Conservation (phyloP, 768 basidiomycete species). For the Cystobasidium tubakii region DNA sequence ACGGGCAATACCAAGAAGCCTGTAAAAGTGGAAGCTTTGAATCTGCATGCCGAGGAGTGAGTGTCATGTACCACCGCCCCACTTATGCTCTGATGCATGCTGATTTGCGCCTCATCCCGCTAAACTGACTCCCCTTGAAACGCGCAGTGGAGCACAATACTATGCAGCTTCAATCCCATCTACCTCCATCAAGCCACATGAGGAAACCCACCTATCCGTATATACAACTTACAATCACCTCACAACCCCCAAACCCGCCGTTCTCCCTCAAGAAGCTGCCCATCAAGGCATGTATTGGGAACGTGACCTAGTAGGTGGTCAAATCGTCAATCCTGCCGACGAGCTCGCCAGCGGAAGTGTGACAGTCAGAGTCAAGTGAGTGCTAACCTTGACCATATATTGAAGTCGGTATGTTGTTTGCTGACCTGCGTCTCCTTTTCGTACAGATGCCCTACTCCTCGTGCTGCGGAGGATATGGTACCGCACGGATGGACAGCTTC, state of each 20-base stretch:
- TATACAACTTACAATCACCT: conserved; percentile 28
- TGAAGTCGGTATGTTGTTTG: conserved; percentile 7
- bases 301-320: conserved; percentile 42
- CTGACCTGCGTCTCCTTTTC: not conserved
- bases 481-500: conserved; percentile 3
- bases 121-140: not conserved
- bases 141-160: conserved; percentile 18
- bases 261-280: conserved; percentile 39
- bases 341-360: conserved; percentile 28
- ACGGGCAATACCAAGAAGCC: conserved; percentile 18
- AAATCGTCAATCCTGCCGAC: conserved; percentile 10
- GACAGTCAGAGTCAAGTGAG: conserved; percentile 43
- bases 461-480: conserved; percentile 15
- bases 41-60: conserved; percentile 8
- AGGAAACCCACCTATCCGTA: conserved; percentile 10
- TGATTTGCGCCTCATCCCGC: too few species aligned
- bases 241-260: conserved; percentile 36
- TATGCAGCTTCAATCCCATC: conserved; percentile 15
- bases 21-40: not conserved
- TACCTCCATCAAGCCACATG: not conserved
- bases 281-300: conserved; percentile 43
- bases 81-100: not conserved
- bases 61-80: not conserved
- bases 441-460: conserved; percentile 28
- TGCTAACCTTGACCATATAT: conserved; percentile 17